Percentiles rank a stretch among this genome's conserved stretches.
These are phyloP conservation scores for Epichloe uncinata DNA, from an alignment of 2,329 filamentous ascomycete genomes.

Conservation along the genomic window DNA sequence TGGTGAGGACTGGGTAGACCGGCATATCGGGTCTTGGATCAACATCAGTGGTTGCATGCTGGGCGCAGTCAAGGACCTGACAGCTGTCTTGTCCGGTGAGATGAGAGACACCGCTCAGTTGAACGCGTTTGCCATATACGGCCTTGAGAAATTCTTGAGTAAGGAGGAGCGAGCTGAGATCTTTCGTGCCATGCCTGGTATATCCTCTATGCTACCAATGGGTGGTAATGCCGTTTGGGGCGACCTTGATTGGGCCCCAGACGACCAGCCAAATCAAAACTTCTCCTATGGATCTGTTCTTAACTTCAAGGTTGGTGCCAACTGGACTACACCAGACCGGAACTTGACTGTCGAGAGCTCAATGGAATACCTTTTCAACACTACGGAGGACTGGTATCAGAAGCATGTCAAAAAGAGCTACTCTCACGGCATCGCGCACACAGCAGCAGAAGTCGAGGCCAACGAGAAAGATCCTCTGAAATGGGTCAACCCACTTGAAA, in stretches of 20 bases:
- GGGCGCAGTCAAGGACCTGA: constrained; percentile 79
- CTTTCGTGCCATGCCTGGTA: constrained; percentile 92
- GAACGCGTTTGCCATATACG: constrained; percentile 92
- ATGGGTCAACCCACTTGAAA: constrained; percentile 93
- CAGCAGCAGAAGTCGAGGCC: constrained; percentile 62
- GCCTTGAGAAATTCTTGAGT: constrained; percentile 87
- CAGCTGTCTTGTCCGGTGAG: constrained; percentile 84
- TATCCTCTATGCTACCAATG: constrained; percentile 91
- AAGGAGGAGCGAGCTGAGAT: constrained; percentile 85
- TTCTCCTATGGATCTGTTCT: constrained; percentile 69
- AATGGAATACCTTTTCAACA: constrained; percentile 62
- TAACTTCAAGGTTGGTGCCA: constrained; percentile 61
- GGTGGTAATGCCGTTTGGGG: constrained; percentile 95
- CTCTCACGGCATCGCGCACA: constrained; percentile 79
- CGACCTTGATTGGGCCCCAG: constrained; percentile 72
- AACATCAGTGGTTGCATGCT: constrained; percentile 98
- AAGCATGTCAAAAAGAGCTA: constrained; percentile 63
- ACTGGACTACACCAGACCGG: constrained; percentile 46
- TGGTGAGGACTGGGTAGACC: constrained; percentile 80
- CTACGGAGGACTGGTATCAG: constrained; percentile 76
- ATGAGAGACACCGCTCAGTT: constrained; percentile 98
- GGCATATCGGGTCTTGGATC: constrained; percentile 86
- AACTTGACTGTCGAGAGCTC: constrained; percentile 77
- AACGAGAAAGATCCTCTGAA: constrained; percentile 67
- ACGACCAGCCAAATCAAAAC: constrained; percentile 63